phyloP scores from a whole-genome alignment of 805 yeast species.

The Sungouiella thailandica region DNA sequence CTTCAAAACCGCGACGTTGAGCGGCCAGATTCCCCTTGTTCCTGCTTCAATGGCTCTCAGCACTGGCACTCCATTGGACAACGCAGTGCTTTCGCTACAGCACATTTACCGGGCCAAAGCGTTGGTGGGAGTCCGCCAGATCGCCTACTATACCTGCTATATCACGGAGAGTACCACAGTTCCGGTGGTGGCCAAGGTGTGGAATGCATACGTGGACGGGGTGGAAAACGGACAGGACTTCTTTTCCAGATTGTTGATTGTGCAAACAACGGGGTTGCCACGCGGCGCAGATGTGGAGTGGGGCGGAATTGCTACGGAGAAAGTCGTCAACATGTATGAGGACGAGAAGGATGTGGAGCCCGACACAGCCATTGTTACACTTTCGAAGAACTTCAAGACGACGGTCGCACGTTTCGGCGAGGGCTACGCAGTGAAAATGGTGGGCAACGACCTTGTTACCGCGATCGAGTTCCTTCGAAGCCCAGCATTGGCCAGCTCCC shows the following conservation, averaged over 20 bases:
- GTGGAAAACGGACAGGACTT: slow-evolving; percentile 14
- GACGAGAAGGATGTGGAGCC: slow-evolving; percentile 20
- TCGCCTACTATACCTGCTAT: slow-evolving; percentile 52
- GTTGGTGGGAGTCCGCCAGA: slow-evolving; percentile 43
- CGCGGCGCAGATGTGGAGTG: slow-evolving; percentile 65
- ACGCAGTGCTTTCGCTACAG: slow-evolving; percentile 60
- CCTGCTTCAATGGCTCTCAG: slow-evolving; percentile 63
- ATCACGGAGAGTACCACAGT: slow-evolving; percentile 34
- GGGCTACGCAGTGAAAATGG: slow-evolving; percentile 1
- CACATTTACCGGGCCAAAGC: slow-evolving; percentile 63
- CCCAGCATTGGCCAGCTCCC: slow-evolving; percentile 3
- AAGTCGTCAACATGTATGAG: slow-evolving; percentile 30
- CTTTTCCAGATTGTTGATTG: slow-evolving; percentile 40
- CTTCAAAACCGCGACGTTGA: slow-evolving; percentile 52
- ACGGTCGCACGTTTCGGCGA: slow-evolving; percentile 5
- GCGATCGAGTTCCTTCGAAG: slow-evolving; percentile 9
- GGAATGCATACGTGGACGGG: slow-evolving; percentile 38
- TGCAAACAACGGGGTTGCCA: slow-evolving; percentile 56
- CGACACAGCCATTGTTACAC: not conserved
- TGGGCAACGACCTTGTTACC: slow-evolving; percentile 5
- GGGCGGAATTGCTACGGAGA: slow-evolving; percentile 55
- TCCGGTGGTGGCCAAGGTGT: slow-evolving; percentile 30
- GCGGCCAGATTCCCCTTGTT: slow-evolving; percentile 88
- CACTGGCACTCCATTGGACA: slow-evolving; percentile 12
- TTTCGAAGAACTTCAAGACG: slow-evolving; percentile 2